Percentiles rank a stretch among this genome's conserved stretches.
These are phyloP conservation scores for Dovyalis caffra DNA, from an alignment of 345 rosid genomes.

Conservation along the genomic window DNA sequence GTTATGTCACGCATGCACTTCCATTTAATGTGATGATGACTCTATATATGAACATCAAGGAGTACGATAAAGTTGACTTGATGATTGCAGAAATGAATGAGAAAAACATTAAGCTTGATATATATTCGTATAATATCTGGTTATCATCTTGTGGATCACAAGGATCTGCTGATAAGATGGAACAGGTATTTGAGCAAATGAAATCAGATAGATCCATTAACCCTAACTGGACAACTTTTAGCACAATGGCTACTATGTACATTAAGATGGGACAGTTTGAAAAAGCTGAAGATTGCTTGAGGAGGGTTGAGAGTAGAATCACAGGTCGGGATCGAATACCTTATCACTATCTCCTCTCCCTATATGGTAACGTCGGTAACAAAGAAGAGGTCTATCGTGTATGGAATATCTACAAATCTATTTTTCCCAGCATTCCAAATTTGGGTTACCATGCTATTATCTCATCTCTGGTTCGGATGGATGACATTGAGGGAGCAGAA, in stretches of 20 bases:
- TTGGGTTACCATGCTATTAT: conserved; percentile 79
- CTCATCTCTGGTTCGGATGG: conserved; percentile 62
- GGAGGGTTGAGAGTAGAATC: conserved; percentile 76
- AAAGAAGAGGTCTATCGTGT: conserved; percentile 68
- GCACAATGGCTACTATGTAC: conserved; percentile 91
- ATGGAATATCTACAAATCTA: conserved; percentile 77
- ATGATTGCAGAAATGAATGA: conserved; percentile 76
- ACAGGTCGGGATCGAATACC: conserved; percentile 77
- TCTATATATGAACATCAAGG: conserved; percentile 78
- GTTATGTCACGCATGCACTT: conserved; percentile 60
- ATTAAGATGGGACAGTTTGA: conserved; percentile 65
- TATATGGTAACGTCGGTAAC: conserved; percentile 72
- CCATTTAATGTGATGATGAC: conserved; percentile 98
- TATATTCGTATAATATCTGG: conserved; percentile 94
- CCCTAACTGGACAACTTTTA: conserved; percentile 91
- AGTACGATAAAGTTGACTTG: conserved; percentile 64
- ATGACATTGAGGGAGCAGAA: conserved; percentile 77
- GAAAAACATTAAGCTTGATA: conserved; percentile 64
- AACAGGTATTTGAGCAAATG: conserved; percentile 73
- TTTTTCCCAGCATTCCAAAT: conserved; percentile 74
- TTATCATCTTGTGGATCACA: conserved; percentile 72
- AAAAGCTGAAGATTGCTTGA: conserved; percentile 84
- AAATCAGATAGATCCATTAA: conserved; percentile 48
- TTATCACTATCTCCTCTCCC: conserved; percentile 81
- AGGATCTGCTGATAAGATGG: conserved; percentile 72